Evolutionary conservation across 805 yeast genomes (phyloP).

Genomic region (Metahyphopichia silvanorum): DNA sequence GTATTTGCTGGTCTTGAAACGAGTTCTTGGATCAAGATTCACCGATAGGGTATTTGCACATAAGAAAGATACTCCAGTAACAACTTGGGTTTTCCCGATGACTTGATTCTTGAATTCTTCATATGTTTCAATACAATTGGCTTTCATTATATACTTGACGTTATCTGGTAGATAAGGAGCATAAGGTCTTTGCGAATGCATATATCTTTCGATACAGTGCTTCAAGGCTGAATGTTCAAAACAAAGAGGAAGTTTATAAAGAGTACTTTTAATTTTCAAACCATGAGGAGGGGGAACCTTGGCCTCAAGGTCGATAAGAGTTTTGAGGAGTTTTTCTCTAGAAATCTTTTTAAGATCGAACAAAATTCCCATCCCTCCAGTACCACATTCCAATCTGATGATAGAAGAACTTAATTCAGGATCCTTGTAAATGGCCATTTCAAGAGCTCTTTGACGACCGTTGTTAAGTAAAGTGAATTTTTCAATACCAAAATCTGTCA

Average conservation of each 20-base stretch:
- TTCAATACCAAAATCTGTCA: slow-evolving; percentile 25
- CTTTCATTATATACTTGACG: slow-evolving; percentile 19
- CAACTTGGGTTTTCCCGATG: slow-evolving; percentile 18
- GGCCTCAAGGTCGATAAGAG: slow-evolving; percentile 10
- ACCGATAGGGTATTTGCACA: slow-evolving; percentile 31
- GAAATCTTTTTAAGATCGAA: slow-evolving; percentile 15
- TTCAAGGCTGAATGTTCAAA: slow-evolving; percentile 19
- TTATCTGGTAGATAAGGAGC: slow-evolving; percentile 27
- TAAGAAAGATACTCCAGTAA: slow-evolving; percentile 23
- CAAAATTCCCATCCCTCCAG: slow-evolving; percentile 18
- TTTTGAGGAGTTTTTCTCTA: slow-evolving; percentile 11
- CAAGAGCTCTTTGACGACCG: slow-evolving; percentile 26
- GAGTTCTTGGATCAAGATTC: slow-evolving; percentile 25
- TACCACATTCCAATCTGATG: slow-evolving; percentile 14
- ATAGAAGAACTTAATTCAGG: slow-evolving; percentile 5
- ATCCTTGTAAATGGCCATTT: slow-evolving; percentile 5
- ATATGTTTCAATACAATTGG: slow-evolving; percentile 17
- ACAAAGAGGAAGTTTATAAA: slow-evolving; percentile 17
- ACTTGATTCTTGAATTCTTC: slow-evolving; percentile 19
- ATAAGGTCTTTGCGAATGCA: slow-evolving; percentile 24
- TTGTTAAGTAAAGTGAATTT: slow-evolving; percentile 24
- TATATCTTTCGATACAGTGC: slow-evolving; percentile 20
- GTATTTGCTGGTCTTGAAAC: slow-evolving; percentile 23
- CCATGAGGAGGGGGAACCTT: slow-evolving; percentile 18
- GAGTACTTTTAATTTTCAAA: slow-evolving; percentile 19